Evolutionary conservation across 352 stramenopile species (phyloP).

Genomic region (Phytophthora citricola): DNA sequence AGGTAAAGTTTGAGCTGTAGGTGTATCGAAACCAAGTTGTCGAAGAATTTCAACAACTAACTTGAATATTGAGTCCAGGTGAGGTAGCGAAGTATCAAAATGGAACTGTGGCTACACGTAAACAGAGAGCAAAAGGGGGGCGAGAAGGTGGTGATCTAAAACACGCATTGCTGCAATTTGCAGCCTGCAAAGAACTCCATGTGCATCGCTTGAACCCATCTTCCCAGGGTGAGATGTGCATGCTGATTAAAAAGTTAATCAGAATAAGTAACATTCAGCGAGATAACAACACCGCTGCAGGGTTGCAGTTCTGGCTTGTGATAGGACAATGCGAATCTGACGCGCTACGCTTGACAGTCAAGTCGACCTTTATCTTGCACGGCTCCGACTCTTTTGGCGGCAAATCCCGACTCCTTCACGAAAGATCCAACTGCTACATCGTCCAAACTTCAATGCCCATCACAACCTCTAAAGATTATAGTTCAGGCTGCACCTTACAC

Average conservation of each 20-base stretch:
- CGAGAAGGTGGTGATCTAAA: too few relatives aligned
- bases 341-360: neutral
- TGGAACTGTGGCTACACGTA: too few relatives aligned
- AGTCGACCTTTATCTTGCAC: neutral
- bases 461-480: neutral
- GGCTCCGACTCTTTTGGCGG: neutral
- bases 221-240: neutral
- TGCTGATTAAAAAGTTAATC: neutral
- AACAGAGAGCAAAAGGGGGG: too few relatives aligned
- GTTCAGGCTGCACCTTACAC: neutral
- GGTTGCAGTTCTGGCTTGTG: neutral
- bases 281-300: neutral
- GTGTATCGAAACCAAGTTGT: too few relatives aligned
- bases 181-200: too few relatives aligned
- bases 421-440: conserved; percentile 1
- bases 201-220: neutral
- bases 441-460: neutral
- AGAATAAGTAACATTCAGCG: too few relatives aligned
- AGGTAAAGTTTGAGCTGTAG: too few relatives aligned
- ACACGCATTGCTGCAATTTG: too few relatives aligned
- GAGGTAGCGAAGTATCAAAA: too few relatives aligned
- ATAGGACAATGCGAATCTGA: neutral
- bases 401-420: neutral
- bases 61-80: too few relatives aligned
- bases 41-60: too few relatives aligned